Conservation (phyloP, 768 basidiomycete species). For the Rhodocollybia butyracea region DNA sequence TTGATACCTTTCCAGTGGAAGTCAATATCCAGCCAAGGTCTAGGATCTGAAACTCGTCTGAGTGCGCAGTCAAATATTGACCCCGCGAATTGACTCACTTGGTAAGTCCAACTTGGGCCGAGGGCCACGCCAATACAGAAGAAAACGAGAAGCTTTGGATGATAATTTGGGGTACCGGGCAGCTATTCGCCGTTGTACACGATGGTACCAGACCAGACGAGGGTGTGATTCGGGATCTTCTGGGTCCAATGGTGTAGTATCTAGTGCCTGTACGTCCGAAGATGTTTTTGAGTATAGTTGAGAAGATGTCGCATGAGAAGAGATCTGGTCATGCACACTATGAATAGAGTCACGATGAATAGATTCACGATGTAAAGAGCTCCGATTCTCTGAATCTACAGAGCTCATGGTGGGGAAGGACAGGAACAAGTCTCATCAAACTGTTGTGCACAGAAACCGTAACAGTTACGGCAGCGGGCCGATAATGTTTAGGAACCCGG, state of each 20-base stretch:
- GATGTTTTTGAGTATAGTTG: not conserved
- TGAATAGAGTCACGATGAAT: not conserved
- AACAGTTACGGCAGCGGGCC: too few species aligned
- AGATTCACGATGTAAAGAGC: not conserved
- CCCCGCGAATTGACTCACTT: constrained; percentile 37
- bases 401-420: constrained; percentile 1
- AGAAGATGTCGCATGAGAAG: not conserved
- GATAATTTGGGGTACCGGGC: constrained; percentile 16
- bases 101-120: constrained; percentile 51
- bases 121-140: constrained; percentile 55
- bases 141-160: constrained; percentile 14
- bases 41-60: constrained; percentile 41
- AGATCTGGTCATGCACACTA: too few species aligned
- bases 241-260: constrained; percentile 2
- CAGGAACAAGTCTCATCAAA: not conserved
- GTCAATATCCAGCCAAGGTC: constrained; percentile 53
- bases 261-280: not conserved
- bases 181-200: constrained; percentile 15
- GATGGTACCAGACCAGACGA: constrained; percentile 17
- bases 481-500: too few species aligned
- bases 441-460: not conserved
- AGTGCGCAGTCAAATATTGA: constrained; percentile 7
- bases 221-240: constrained; percentile 15
- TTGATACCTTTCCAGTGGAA: constrained; percentile 31
- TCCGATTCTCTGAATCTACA: not conserved